These are phyloP conservation scores for Lactarius vividus DNA, from an alignment of 768 basidiomycete species.

Conservation along the genomic window DNA sequence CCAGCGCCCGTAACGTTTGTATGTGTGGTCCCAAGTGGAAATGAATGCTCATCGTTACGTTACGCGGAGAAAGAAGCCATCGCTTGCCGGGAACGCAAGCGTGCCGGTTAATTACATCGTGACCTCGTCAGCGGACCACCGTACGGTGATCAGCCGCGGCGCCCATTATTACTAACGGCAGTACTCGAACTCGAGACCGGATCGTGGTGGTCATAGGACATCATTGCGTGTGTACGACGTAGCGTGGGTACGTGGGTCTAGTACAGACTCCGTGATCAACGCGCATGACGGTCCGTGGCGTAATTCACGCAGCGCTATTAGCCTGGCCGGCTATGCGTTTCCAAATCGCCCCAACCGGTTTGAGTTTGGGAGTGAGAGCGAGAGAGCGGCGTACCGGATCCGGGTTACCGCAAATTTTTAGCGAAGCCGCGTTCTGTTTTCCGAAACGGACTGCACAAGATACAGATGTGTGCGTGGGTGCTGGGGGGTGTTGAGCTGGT, in stretches of 20 bases:
- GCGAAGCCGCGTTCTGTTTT: neutral
- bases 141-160: conserved; percentile 1
- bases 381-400: neutral
- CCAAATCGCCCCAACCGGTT: neutral
- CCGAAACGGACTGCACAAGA: neutral
- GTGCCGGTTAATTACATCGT: conserved; percentile 3
- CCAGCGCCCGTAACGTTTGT: neutral
- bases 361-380: neutral
- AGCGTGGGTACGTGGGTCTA: too few species aligned
- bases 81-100: neutral
- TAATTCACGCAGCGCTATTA: neutral
- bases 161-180: neutral
- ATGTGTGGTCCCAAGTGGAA: neutral
- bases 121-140: conserved; percentile 15
- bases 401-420: neutral
- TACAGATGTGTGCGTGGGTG: neutral
- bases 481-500: neutral
- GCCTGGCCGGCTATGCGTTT: neutral
- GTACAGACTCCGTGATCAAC: neutral
- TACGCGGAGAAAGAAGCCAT: neutral
- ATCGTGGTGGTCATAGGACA: neutral
- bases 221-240: neutral
- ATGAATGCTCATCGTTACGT: neutral
- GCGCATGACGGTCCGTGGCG: neutral
- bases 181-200: neutral